These are phyloP conservation scores for Monosporozyma servazzii DNA, from an alignment of 805 yeast species.

Conservation along the genomic window DNA sequence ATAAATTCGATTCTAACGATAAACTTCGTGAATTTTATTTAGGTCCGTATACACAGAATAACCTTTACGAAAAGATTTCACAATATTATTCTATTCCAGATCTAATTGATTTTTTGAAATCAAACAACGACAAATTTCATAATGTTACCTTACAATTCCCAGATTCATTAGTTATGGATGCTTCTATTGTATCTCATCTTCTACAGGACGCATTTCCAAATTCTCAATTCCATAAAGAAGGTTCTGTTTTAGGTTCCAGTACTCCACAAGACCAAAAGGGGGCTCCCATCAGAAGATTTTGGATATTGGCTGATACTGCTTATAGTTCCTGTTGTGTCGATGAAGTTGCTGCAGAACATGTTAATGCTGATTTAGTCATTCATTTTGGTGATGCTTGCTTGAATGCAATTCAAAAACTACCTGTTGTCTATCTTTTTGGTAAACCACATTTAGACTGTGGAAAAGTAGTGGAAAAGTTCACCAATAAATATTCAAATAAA, in stretches of 20 bases:
- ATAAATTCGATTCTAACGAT: conserved; percentile 29
- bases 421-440: conserved; percentile 75
- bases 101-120: conserved; percentile 34
- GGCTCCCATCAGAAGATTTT: conserved; percentile 36
- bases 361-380: conserved; percentile 69
- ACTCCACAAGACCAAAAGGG: background rate
- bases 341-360: conserved; percentile 94
- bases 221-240: background rate
- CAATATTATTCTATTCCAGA: conserved; percentile 49
- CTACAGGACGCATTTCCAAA: conserved; percentile 35
- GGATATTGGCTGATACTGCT: conserved; percentile 91
- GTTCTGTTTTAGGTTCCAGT: background rate
- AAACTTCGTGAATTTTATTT: conserved; percentile 25
- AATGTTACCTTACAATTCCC: conserved; percentile 85
- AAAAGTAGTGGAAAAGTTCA: conserved; percentile 33
- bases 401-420: conserved; percentile 63
- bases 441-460: conserved; percentile 45
- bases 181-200: conserved; percentile 56
- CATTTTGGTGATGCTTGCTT: conserved; percentile 96
- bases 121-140: conserved; percentile 30
- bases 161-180: conserved; percentile 67
- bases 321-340: conserved; percentile 94
- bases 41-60: conserved; percentile 21
- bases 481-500: conserved; percentile 32
- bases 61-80: conserved; percentile 30